Evolutionary conservation across 106 monocot species (phyloP), one percentile per base, ranked within the genome.

Genomic region (Ottelia alismoides): DNA sequence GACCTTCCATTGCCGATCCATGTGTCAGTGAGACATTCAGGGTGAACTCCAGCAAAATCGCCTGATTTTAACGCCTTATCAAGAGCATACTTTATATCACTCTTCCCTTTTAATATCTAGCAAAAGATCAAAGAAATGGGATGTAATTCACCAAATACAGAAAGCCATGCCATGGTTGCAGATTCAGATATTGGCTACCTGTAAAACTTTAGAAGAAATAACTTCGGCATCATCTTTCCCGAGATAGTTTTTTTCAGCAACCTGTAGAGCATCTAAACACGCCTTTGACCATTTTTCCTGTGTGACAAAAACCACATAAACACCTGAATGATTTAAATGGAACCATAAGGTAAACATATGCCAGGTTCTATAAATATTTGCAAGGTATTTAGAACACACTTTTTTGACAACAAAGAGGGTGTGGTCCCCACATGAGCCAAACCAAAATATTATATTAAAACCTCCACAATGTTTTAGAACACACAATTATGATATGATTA

Each of bases 1-100:
- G 62, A 96, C 96, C 96, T 88, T 35, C 81, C 71, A 58, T 51
- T 66, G 60, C 96, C 84, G 47, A 96, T 81, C 96, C 96, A 96
- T 30, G 88, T 74, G 32, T 96, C 88, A 16, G 84, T 85, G 20
- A 96, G 78, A 76, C 96, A 96, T 50, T 96, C 88, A 49, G 81
- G 45, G 35, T 89, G 79, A 21, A 96, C 50, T 51, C 81, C 88
- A 49, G 74, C 52, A 20, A 89, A 64, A 29, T 89, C 82, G 35
- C 83, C 80, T 51, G 82, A 73, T 62, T 84, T 85, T 27, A 96
- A 61, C 43, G 74, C 88, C 45, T 69, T 81, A 52, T 73, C 73
- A 28, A 85, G 55, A 47, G 70, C 53, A 29, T 64, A 27, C 59
- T 65, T 78, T 43, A 74, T 43, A 62, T 77, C 88, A 84, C 82